These are phyloP conservation scores for Harringtonia aguacate DNA, from an alignment of 2,329 filamentous ascomycete genomes.

Conservation along the genomic window DNA sequence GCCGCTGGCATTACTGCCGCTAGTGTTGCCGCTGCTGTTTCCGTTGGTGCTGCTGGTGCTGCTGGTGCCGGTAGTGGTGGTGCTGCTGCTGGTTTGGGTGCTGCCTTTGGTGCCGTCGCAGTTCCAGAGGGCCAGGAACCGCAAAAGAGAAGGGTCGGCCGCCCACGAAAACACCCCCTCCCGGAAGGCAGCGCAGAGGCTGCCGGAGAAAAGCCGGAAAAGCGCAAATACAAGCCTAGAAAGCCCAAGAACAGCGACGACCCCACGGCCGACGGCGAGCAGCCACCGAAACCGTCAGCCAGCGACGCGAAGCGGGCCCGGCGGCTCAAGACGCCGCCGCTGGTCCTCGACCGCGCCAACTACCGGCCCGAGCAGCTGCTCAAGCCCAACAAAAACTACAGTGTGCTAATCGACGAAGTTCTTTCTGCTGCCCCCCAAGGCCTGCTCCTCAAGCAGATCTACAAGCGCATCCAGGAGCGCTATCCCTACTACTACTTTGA, in stretches of 20 bases:
- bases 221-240: conserved; percentile 55
- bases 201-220: conserved; percentile 43
- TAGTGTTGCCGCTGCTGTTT: no score
- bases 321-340: conserved; percentile 51
- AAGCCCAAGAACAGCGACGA: conserved; percentile 34
- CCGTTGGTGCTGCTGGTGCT: no score
- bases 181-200: conserved; percentile 28
- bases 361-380: conserved; percentile 48
- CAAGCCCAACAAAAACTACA: conserved; percentile 53
- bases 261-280: conserved; percentile 40
- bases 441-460: conserved; percentile 50
- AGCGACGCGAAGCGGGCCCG: conserved; percentile 49
- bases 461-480: conserved; percentile 47
- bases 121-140: conserved; percentile 37
- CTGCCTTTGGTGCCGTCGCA: conserved; percentile 37
- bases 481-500: conserved; percentile 51
- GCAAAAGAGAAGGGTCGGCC: conserved; percentile 53
- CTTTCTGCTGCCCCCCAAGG: conserved; percentile 42
- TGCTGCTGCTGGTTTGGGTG: neutral
- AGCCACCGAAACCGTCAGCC: neutral
- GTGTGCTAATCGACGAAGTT: conserved; percentile 49
- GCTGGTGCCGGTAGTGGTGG: neutral
- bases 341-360: conserved; percentile 42
- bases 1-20: no score
- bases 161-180: conserved; percentile 51